A percentile compares a stretch with the other conserved stretches of the same genome.
These are phyloP conservation scores for Aureobasidium sp. DNA, from an alignment of 2,329 filamentous ascomycete species.

Conservation along the genomic window DNA sequence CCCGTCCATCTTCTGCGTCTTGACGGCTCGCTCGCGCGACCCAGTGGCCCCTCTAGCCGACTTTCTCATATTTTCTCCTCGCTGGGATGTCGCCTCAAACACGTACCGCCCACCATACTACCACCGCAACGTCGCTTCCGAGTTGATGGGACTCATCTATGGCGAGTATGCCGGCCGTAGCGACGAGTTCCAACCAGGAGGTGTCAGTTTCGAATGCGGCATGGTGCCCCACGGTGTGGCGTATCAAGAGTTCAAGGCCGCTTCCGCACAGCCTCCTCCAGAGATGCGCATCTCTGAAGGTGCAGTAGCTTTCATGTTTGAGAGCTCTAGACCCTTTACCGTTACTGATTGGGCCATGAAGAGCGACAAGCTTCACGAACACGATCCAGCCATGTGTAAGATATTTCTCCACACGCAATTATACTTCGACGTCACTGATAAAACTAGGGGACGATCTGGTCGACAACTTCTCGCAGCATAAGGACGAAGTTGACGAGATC, in stretches of 20 bases:
- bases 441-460: conserved; percentile 27
- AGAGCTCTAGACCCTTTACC: conserved; percentile 21
- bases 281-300: conserved; percentile 38
- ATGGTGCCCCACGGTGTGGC: conserved; percentile 33
- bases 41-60: conserved; percentile 30
- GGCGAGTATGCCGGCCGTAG: conserved; percentile 30
- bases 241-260: conserved; percentile 39
- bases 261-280: conserved; percentile 41
- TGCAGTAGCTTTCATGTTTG: conserved; percentile 36
- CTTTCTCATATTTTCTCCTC: conserved; percentile 31
- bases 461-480: conserved; percentile 30
- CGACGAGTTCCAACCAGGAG: conserved; percentile 36
- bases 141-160: conserved; percentile 31
- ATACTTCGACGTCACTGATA: no score
- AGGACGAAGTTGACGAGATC: conserved; percentile 26
- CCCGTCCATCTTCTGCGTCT: conserved; percentile 31
- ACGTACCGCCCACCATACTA: conserved; percentile 33
- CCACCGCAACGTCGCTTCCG: conserved; percentile 32
- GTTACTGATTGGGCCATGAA: conserved; percentile 15
- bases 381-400: conserved; percentile 29
- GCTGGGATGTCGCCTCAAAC: conserved; percentile 33
- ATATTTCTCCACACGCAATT: no score
- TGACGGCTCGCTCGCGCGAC: conserved; percentile 32
- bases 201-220: conserved; percentile 30
- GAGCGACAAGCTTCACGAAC: conserved; percentile 34